A percentile compares a stretch with the other conserved stretches of the same genome.
These are phyloP conservation scores for Cucumis hystrix DNA, from an alignment of 306 rosid genomes.

Conservation along the genomic window DNA sequence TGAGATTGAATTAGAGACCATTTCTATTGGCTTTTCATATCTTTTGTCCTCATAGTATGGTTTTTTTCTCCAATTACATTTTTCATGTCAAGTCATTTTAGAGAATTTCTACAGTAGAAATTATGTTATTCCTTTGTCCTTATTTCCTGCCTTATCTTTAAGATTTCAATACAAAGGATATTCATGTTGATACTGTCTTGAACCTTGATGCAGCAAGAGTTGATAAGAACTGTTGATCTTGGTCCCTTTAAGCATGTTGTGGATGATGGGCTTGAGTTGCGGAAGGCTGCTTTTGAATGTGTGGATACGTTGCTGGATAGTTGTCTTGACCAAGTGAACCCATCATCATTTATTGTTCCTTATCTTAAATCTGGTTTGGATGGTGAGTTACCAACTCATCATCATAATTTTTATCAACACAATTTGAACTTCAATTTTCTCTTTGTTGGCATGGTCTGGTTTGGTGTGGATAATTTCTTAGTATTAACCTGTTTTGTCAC, in stretches of 20 bases:
- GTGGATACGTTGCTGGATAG: constrained; percentile 94
- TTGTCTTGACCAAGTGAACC: constrained; percentile 99
- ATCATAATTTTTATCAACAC: not conserved
- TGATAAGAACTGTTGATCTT: constrained; percentile 94
- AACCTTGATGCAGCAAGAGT: constrained; percentile 66
- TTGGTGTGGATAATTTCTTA: not conserved
- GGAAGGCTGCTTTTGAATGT: constrained; percentile 99
- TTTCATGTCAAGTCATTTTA: not conserved
- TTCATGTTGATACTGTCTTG: not conserved
- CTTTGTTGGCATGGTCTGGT: not conserved
- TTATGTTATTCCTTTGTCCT: not conserved
- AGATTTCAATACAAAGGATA: not conserved
- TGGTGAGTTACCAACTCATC: constrained; percentile 42
- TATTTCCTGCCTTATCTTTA: not conserved
- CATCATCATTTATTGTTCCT: constrained; percentile 92
- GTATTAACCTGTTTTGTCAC: not conserved
- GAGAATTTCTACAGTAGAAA: not conserved
- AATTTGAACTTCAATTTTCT: not conserved
- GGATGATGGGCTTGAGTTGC: constrained; percentile 98
- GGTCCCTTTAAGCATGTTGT: constrained; percentile 99
- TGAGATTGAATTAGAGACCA: not conserved
- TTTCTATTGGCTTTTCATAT: not conserved
- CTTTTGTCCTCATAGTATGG: not conserved
- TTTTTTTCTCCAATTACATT: not conserved
- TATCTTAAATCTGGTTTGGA: constrained; percentile 93